A percentile compares a stretch with the other conserved stretches of the same genome.
These are phyloP conservation scores for Backusella parvicylindrica DNA, from an alignment of 192 early-diverging fungal species.

Conservation along the genomic window DNA sequence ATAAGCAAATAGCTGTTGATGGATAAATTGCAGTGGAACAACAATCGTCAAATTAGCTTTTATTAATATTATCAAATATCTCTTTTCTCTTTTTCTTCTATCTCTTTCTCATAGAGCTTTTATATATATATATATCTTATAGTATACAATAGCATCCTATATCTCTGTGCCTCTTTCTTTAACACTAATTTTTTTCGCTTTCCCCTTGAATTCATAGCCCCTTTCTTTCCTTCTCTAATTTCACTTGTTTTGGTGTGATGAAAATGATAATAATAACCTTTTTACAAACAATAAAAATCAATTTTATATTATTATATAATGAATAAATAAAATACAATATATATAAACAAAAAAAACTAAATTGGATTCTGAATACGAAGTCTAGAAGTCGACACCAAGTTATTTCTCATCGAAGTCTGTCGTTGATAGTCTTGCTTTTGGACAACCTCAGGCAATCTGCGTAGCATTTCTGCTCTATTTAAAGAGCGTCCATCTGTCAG, in stretches of 20 bases:
- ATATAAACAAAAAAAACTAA: neutral
- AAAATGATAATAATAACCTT: no score
- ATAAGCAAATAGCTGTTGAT: neutral
- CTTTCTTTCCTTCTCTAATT: no score
- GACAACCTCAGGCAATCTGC: neutral
- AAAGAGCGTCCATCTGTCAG: constrained; percentile 12
- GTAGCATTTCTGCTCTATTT: neutral
- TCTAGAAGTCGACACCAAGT: neutral
- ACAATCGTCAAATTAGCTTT: neutral
- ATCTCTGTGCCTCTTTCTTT: no score
- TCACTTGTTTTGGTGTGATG: no score
- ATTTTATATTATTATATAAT: neutral
- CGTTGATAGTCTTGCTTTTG: constrained; percentile 4
- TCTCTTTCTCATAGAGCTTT: neutral
- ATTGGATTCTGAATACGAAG: constrained; percentile 13
- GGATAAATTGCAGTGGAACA: neutral
- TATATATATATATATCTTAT: no score
- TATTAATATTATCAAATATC: neutral
- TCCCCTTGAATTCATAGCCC: no score
- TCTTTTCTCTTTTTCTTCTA: no score
- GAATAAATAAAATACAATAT: neutral
- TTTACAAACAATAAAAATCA: neutral
- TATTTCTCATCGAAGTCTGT: neutral
- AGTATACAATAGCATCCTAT: no score
- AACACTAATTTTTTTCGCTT: no score